These are phyloP conservation scores for Phytophthora europaea DNA, from an alignment of 352 stramenopile genomes.

Conservation along the genomic window DNA sequence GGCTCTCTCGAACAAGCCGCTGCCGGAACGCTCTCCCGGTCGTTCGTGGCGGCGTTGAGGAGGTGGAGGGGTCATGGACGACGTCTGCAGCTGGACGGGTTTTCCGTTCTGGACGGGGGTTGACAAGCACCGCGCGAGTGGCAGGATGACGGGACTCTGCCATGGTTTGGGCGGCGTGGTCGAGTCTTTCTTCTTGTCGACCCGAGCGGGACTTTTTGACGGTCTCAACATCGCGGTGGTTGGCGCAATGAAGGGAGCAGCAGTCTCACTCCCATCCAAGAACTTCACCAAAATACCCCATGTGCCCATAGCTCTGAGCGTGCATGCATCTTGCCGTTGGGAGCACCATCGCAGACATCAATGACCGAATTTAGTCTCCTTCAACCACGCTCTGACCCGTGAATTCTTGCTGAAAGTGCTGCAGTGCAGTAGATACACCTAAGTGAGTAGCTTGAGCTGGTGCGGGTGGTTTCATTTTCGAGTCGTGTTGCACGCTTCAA, in stretches of 20 bases:
- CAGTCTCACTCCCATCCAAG: slow-evolving; percentile 11
- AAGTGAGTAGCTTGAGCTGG: too few species aligned
- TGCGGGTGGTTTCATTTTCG: too few species aligned
- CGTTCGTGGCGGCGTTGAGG: slow-evolving; percentile 32
- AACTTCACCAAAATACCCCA: neutral
- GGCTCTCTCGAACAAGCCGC: slow-evolving; percentile 65
- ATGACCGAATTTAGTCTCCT: too few species aligned
- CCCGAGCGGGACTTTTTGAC: slow-evolving; percentile 5
- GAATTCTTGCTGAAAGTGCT: too few species aligned
- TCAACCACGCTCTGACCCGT: too few species aligned
- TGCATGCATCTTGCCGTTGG: too few species aligned
- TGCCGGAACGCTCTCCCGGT: slow-evolving; percentile 38
- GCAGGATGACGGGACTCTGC: slow-evolving; percentile 44
- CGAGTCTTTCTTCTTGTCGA: slow-evolving; percentile 29
- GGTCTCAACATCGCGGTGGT: slow-evolving; percentile 31
- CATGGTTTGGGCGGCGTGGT: slow-evolving; percentile 30
- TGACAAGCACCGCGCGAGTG: slow-evolving; percentile 67
- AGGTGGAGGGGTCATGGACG: slow-evolving; percentile 12
- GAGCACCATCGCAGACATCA: too few species aligned
- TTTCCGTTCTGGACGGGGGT: slow-evolving; percentile 54
- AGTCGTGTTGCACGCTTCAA: too few species aligned
- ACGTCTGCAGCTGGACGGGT: slow-evolving; percentile 5
- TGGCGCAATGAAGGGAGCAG: slow-evolving; percentile 30
- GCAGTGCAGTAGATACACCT: too few species aligned
- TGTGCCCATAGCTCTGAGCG: too few species aligned